Conservation (phyloP, 1,284 basidiomycete genomes). For the Pascua sp. region DNA sequence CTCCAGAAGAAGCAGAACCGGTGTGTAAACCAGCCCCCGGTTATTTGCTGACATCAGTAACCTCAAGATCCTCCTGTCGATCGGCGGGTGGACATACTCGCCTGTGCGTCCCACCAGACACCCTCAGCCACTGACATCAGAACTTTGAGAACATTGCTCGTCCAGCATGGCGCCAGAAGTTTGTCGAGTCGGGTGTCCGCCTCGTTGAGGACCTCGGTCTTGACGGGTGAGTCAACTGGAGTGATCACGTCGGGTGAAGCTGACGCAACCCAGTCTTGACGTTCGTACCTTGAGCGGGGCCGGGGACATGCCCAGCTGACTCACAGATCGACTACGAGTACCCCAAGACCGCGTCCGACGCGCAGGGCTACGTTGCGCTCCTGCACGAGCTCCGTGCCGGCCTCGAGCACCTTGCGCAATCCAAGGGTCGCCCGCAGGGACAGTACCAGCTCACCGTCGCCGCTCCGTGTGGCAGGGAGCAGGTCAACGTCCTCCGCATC, state of each 20-base stretch:
- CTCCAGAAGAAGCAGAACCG: conserved; percentile 71
- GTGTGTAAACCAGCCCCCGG: conserved; percentile 26
- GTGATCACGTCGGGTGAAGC: too few species aligned
- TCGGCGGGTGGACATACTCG: conserved; percentile 87
- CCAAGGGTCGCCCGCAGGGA: conserved; percentile 32
- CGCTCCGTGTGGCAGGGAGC: conserved; percentile 72
- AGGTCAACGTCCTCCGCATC: conserved; percentile 65
- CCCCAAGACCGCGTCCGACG: conserved; percentile 51
- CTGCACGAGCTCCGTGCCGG: conserved; percentile 51
- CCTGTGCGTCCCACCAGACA: conserved; percentile 45
- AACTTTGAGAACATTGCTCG: conserved; percentile 56
- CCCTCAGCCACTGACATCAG: conserved; percentile 12
- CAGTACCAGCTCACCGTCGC: conserved; percentile 60
- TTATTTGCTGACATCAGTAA: conserved; percentile 51
- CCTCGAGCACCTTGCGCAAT: conserved; percentile 46
- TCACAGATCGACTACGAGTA: conserved; percentile 54
- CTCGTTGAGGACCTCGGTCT: conserved; percentile 82
- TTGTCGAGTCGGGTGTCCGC: conserved; percentile 67
- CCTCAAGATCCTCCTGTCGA: conserved; percentile 70
- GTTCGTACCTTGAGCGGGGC: conserved; percentile 47
- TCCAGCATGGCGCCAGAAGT: conserved; percentile 60
- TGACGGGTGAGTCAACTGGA: conserved; percentile 66
- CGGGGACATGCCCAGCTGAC: background rate
- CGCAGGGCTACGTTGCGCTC: conserved; percentile 52
- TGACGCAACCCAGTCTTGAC: conserved; percentile 53